A percentile compares a stretch with the other conserved stretches of the same genome.
Evolutionary conservation across 78 protist species (phyloP).

Genomic region (Chrysochromulina parva): DNA sequence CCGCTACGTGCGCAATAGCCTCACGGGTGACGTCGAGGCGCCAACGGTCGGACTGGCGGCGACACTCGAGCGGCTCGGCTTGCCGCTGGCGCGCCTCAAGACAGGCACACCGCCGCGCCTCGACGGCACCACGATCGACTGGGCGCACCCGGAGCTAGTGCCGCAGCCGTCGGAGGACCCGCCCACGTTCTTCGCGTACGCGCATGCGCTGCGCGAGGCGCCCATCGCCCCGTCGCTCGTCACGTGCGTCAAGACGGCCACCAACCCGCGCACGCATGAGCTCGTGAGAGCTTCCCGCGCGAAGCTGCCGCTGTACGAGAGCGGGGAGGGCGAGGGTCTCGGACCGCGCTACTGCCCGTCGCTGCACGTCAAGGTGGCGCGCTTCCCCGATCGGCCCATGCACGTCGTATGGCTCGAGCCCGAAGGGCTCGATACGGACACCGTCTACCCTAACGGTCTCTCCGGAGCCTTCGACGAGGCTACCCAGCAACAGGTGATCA

Average conservation of each 20-base stretch:
- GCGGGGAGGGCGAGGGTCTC: constrained; percentile 78
- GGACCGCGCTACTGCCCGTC: constrained; percentile 29
- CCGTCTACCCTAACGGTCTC: constrained; percentile 41
- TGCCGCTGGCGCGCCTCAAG: constrained; percentile 81
- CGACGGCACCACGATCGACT: constrained; percentile 65
- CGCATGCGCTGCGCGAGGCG: not conserved
- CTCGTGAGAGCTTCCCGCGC: constrained; percentile 55
- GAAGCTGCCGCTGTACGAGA: constrained; percentile 48
- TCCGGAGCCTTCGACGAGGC: not conserved
- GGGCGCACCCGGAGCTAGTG: constrained; percentile 30
- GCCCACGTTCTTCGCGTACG: constrained; percentile 77
- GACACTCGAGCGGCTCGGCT: constrained; percentile 48
- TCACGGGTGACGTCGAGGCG: constrained; percentile 1
- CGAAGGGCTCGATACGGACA: not conserved
- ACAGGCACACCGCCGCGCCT: constrained; percentile 90
- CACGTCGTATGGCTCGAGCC: constrained; percentile 46
- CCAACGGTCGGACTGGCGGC: constrained; percentile 1
- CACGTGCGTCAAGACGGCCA: constrained; percentile 75
- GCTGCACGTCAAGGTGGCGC: not conserved
- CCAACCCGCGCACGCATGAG: constrained; percentile 69
- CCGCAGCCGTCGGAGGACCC: constrained; percentile 69
- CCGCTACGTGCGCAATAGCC: not conserved
- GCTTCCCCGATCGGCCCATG: not conserved
- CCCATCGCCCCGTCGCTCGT: constrained; percentile 6
- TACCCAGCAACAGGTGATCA: not conserved